A percentile compares a stretch with the other conserved stretches of the same genome.
Evolutionary conservation across 106 monocot genomes (phyloP).

Genomic region (Triglochin maritima): DNA sequence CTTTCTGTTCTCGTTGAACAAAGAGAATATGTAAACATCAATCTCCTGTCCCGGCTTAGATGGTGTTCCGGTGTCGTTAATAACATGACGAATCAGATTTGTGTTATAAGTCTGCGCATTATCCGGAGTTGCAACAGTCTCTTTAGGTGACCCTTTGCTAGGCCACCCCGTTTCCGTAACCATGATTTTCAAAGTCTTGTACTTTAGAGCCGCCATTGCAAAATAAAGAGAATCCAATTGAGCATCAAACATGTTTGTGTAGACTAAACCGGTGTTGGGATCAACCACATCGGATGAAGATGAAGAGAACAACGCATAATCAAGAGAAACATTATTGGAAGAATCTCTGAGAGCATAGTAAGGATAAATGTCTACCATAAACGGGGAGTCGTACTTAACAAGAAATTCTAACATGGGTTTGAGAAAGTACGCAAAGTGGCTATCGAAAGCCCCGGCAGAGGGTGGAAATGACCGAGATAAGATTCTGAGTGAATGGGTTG

Average conservation of each 20-base stretch:
- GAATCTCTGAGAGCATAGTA: slow-evolving; percentile 95
- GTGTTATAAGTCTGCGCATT: slow-evolving; percentile 93
- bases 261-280: slow-evolving; percentile 93
- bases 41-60: slow-evolving; percentile 80
- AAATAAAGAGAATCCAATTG: slow-evolving; percentile 82
- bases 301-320: slow-evolving; percentile 64
- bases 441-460: slow-evolving; percentile 88
- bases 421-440: slow-evolving; percentile 70
- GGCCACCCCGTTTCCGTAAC: slow-evolving; percentile 97
- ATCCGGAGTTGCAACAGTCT: slow-evolving; percentile 79
- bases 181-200: slow-evolving; percentile 82
- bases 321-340: slow-evolving; percentile 55
- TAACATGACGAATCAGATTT: slow-evolving; percentile 77
- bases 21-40: slow-evolving; percentile 79
- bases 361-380: slow-evolving; percentile 94
- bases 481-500: slow-evolving; percentile 74
- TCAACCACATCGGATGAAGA: slow-evolving; percentile 71
- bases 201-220: slow-evolving; percentile 71
- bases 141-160: slow-evolving; percentile 63
- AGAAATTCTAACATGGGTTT: slow-evolving; percentile 92
- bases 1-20: slow-evolving; percentile 97
- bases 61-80: slow-evolving; percentile 87
- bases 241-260: slow-evolving; percentile 91
- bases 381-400: slow-evolving; percentile 74
- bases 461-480: slow-evolving; percentile 83